Conservation (phyloP, 495 filamentous ascomycete species). For the Lentithecium fluviatile region DNA sequence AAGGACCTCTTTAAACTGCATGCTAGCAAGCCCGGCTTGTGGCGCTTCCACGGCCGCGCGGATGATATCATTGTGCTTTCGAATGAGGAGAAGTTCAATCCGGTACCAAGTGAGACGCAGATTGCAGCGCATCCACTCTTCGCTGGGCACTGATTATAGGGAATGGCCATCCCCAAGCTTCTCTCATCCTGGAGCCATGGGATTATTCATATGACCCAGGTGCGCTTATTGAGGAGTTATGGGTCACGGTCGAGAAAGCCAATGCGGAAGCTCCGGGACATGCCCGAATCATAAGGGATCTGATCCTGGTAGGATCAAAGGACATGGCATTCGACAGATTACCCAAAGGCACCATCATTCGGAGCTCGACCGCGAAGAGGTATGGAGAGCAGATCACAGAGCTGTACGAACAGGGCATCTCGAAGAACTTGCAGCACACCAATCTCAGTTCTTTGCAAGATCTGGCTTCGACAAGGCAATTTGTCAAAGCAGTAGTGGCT, state of each 20-base stretch:
- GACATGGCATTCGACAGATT: slow-evolving; percentile 4
- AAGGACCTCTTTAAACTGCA: slow-evolving; percentile 24
- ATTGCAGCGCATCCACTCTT: slow-evolving; percentile 28
- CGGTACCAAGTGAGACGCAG: slow-evolving; percentile 42
- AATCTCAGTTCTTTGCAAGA: not conserved
- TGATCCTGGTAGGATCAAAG: not conserved
- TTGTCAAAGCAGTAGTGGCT: not conserved
- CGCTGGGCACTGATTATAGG: slow-evolving; percentile 43
- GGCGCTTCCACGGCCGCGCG: slow-evolving; percentile 24
- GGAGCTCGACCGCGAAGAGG: not conserved
- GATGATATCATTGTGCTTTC: slow-evolving; percentile 48
- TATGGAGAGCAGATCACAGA: slow-evolving; percentile 7
- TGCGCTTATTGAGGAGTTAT: not conserved
- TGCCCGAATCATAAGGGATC: not conserved
- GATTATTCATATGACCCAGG: not conserved
- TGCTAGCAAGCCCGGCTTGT: slow-evolving; percentile 32
- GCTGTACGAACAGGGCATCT: not conserved
- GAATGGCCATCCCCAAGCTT: slow-evolving; percentile 39
- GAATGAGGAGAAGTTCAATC: slow-evolving; percentile 48
- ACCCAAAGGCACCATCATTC: slow-evolving; percentile 11
- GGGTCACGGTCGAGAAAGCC: slow-evolving; percentile 1
- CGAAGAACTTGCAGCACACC: not conserved
- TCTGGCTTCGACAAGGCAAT: not conserved
- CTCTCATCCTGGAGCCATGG: slow-evolving; percentile 41
- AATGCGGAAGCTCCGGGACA: slow-evolving; percentile 7